Evolutionary conservation across 176 grass and related monocot genomes (phyloP).

Genomic region (Hordeum vulgare): MorexV3_pseudomolecules_assembly NC_058521.1:478376-478875

Average conservation of each 20-base stretch:
- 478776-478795: constrained; percentile 32
- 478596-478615: constrained; percentile 72
- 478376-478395: not conserved
- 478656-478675: constrained; percentile 21
- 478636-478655: constrained; percentile 41
- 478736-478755: constrained; percentile 15
- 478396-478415: not conserved
- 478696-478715: constrained; percentile 25
- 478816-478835: constrained; percentile 5
- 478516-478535: constrained; percentile 14
- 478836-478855: constrained; percentile 29
- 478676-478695: constrained; percentile 23
- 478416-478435: not conserved
- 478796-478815: constrained; percentile 20
- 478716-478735: constrained; percentile 49
- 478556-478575: not conserved
- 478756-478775: not conserved
- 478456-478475: constrained; percentile 16
- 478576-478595: constrained; percentile 23
- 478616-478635: constrained; percentile 60
- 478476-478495: constrained; percentile 77
- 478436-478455: not conserved
- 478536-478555: constrained; percentile 24
- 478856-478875: constrained; percentile 32
- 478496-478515: constrained; percentile 49